Evolutionary conservation across 495 filamentous ascomycete genomes (phyloP).

Genomic region (Aspergillus biplanus): DNA sequence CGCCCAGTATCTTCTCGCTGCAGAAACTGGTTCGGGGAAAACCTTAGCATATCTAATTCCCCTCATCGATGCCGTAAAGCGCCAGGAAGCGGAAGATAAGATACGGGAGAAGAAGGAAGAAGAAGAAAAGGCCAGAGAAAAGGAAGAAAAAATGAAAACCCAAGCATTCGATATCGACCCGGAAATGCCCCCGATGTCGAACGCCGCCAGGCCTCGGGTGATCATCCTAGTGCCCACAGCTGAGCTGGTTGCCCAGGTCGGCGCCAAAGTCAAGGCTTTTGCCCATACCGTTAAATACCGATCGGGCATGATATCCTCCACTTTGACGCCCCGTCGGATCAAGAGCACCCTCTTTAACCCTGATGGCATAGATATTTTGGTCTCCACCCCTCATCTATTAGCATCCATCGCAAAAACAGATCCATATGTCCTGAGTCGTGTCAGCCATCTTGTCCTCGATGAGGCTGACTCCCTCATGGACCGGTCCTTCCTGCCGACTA

Average conservation of each 20-base stretch:
- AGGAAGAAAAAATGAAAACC: slow-evolving; percentile 53
- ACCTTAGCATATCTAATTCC: slow-evolving; percentile 91
- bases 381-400: slow-evolving; percentile 88
- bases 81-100: slow-evolving; percentile 66
- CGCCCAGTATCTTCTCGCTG: slow-evolving; percentile 83
- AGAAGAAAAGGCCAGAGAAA: slow-evolving; percentile 49
- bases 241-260: slow-evolving; percentile 90
- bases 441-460: slow-evolving; percentile 85
- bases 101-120: slow-evolving; percentile 56
- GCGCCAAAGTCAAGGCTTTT: slow-evolving; percentile 73
- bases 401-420: slow-evolving; percentile 81
- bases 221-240: slow-evolving; percentile 92
- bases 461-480: slow-evolving; percentile 96
- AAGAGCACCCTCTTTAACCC: slow-evolving; percentile 81
- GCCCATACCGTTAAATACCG: slow-evolving; percentile 84
- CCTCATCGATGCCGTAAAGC: slow-evolving; percentile 79
- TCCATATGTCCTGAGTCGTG: slow-evolving; percentile 85
- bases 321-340: slow-evolving; percentile 75
- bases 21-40: slow-evolving; percentile 96
- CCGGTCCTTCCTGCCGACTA: slow-evolving; percentile 83
- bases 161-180: slow-evolving; percentile 57
- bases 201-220: slow-evolving; percentile 76
- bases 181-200: slow-evolving; percentile 55
- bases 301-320: slow-evolving; percentile 76
- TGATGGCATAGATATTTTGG: slow-evolving; percentile 79